phyloP scores from a whole-genome alignment of 768 basidiomycete genomes.

The Omphalotus guepiniiformis region DNA sequence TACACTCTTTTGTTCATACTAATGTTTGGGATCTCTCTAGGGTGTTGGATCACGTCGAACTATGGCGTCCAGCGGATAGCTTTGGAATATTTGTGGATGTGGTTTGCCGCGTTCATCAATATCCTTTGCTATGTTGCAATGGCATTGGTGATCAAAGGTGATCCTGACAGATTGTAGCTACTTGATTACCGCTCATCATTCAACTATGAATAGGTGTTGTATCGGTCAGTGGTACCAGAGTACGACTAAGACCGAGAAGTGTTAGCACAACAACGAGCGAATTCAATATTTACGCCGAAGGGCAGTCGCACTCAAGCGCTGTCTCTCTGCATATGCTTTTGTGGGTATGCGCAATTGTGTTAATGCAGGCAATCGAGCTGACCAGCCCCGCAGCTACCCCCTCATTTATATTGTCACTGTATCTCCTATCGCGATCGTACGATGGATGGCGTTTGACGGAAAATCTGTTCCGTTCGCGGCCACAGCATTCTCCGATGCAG shows the following conservation, averaged over 20 bases:
- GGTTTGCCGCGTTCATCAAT: constrained; percentile 34
- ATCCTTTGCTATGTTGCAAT: constrained; percentile 34
- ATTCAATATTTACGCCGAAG: too few relatives aligned
- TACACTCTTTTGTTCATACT: neutral
- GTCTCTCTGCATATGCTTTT: constrained; percentile 35
- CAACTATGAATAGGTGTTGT: constrained; percentile 18
- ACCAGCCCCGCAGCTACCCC: constrained; percentile 28
- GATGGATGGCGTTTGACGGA: constrained; percentile 28
- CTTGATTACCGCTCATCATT: too few relatives aligned
- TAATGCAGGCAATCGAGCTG: neutral
- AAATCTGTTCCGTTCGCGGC: constrained; percentile 29
- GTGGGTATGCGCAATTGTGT: constrained; percentile 29
- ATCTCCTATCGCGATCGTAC: constrained; percentile 35
- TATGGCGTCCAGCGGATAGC: constrained; percentile 31
- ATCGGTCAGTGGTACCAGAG: constrained; percentile 21
- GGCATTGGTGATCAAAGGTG: constrained; percentile 29
- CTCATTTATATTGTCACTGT: constrained; percentile 33
- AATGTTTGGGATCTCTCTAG: constrained; percentile 15
- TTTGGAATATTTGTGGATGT: constrained; percentile 41
- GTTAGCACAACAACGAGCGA: neutral
- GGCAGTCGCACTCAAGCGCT: too few relatives aligned
- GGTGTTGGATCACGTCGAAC: constrained; percentile 39
- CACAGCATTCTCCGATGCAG: constrained; percentile 31
- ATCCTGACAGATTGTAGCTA: too few relatives aligned
- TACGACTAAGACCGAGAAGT: constrained; percentile 16